A percentile compares a stretch with the other conserved stretches of the same genome.
These are phyloP conservation scores for Hylodesmum podocarpum DNA, from an alignment of 306 rosid species.

Conservation along the genomic window DNA sequence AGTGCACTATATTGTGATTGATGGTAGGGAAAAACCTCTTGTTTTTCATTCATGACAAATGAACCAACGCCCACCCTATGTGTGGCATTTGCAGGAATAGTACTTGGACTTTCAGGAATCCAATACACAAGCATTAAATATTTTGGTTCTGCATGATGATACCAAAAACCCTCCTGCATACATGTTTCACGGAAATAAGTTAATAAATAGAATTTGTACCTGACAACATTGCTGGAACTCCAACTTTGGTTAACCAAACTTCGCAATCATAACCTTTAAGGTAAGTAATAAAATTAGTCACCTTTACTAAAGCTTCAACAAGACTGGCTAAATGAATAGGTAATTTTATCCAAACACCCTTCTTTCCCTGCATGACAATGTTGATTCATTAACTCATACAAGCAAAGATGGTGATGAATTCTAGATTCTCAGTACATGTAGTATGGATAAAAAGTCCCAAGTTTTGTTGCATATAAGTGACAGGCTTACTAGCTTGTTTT, in stretches of 20 bases:
- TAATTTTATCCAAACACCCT: slow-evolving; percentile 70
- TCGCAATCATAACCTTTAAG: not conserved
- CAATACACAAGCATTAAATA: slow-evolving; percentile 76
- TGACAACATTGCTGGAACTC: not conserved
- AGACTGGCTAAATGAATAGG: slow-evolving; percentile 64
- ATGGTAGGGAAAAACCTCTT: slow-evolving; percentile 49
- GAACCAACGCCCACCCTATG: slow-evolving; percentile 75
- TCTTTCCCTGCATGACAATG: slow-evolving; percentile 58
- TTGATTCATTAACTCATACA: not conserved
- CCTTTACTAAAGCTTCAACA: slow-evolving; percentile 66
- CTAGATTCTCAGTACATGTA: not conserved
- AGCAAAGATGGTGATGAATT: not conserved
- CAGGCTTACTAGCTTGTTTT: not conserved
- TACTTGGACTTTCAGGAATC: slow-evolving; percentile 55
- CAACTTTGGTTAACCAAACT: not conserved
- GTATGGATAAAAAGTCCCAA: not conserved
- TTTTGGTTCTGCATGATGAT: slow-evolving; percentile 79
- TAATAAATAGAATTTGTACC: not conserved
- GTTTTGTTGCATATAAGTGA: slow-evolving; percentile 14
- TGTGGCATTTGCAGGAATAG: slow-evolving; percentile 70
- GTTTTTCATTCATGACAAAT: slow-evolving; percentile 62
- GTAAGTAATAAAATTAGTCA: slow-evolving; percentile 16
- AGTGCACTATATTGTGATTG: not conserved
- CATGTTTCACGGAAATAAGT: not conserved
- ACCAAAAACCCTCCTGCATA: slow-evolving; percentile 75